Conservation (phyloP, 805 yeast genomes). For the Schwanniomyces pseudopolymorphus region DNA sequence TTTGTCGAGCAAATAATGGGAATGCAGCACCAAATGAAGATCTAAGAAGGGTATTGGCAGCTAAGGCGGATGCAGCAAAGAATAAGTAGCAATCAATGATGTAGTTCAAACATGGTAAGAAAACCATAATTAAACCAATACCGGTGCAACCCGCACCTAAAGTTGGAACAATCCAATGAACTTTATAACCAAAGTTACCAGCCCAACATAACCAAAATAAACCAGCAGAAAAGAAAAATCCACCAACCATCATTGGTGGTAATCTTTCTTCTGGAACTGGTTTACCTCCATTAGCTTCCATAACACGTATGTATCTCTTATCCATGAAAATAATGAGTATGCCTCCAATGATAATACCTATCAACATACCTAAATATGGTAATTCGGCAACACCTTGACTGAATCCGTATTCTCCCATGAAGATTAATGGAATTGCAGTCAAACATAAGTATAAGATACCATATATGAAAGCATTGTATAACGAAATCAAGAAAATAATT, state of each 20-base stretch:
- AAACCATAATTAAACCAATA: conserved; percentile 46
- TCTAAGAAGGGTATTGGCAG: conserved; percentile 54
- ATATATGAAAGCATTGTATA: conserved; percentile 50
- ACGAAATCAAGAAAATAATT: conserved; percentile 40
- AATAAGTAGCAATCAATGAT: conserved; percentile 52
- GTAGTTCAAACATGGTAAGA: conserved; percentile 53
- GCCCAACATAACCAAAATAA: conserved; percentile 82
- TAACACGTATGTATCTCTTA: conserved; percentile 44
- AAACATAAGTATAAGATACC: conserved; percentile 47
- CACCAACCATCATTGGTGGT: conserved; percentile 72
- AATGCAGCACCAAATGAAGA: conserved; percentile 54
- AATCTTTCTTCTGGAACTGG: conserved; percentile 73
- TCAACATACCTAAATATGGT: conserved; percentile 74
- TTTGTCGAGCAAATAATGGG: conserved; percentile 49
- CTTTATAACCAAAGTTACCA: conserved; percentile 60
- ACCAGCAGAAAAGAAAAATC: conserved; percentile 67
- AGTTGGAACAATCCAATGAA: conserved; percentile 66
- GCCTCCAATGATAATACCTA: conserved; percentile 68
- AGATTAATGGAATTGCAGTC: conserved; percentile 44
- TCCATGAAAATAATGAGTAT: conserved; percentile 54
- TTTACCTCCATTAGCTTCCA: conserved; percentile 34
- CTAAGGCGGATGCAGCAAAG: conserved; percentile 56
- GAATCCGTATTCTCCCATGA: conserved; percentile 58
- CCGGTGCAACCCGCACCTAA: conserved; percentile 34
- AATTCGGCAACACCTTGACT: conserved; percentile 65